Evolutionary conservation across 1,284 basidiomycete species (phyloP).

Genomic region (Apiotrichum siamense): DNA sequence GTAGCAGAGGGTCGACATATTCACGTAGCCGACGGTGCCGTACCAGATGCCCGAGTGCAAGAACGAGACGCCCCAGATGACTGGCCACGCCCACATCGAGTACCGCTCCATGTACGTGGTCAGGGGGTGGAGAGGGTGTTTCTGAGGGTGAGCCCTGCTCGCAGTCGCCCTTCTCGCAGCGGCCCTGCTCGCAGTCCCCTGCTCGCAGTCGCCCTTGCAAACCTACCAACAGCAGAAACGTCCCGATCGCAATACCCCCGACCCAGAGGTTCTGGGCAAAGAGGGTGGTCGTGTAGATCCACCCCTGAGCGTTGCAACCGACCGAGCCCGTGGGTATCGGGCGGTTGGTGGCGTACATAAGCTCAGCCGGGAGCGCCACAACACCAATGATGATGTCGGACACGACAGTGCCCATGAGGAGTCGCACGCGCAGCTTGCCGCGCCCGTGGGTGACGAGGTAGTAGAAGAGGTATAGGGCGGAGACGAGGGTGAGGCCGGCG

Average conservation of each 20-base stretch:
- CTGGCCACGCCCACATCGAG: conserved; percentile 21
- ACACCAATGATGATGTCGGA: conserved; percentile 38
- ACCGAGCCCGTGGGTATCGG: conserved; percentile 19
- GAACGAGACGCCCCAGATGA: conserved; percentile 30
- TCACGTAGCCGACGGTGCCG: conserved; percentile 24
- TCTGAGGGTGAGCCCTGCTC: conserved; percentile 24
- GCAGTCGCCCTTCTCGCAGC: too few species aligned
- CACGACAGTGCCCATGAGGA: conserved; percentile 40
- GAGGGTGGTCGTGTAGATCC: conserved; percentile 31
- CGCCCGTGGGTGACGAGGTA: conserved; percentile 26
- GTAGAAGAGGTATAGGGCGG: conserved; percentile 26
- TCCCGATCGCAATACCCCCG: conserved; percentile 35
- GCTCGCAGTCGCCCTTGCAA: too few species aligned
- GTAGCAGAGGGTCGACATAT: conserved; percentile 34
- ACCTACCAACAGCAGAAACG: conserved; percentile 38
- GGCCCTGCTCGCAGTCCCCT: too few species aligned
- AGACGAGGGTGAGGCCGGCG: conserved; percentile 27
- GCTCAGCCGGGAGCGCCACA: conserved; percentile 25
- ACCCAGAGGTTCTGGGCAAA: conserved; percentile 45
- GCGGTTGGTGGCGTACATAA: conserved; percentile 20
- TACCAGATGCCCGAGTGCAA: conserved; percentile 37
- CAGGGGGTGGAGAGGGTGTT: conserved; percentile 33
- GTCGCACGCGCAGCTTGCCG: conserved; percentile 35
- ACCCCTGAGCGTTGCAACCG: conserved; percentile 30
- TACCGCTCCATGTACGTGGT: conserved; percentile 33